Conservation (phyloP, 148 eudicot species). For the Heliosperma pusillum region DNA sequence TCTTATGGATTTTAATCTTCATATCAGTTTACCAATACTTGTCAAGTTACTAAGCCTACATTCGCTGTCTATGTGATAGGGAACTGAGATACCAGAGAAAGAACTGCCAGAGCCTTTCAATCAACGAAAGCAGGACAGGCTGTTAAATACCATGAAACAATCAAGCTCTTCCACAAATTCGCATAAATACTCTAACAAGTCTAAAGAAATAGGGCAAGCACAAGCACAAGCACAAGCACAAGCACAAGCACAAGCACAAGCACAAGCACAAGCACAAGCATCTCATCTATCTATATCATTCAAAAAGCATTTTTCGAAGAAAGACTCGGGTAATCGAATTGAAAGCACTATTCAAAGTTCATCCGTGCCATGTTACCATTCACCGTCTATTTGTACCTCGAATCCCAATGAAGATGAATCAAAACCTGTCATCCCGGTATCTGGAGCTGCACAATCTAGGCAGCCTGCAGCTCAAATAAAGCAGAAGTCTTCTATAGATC, state of each 20-base stretch:
- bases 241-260: constrained; percentile 35
- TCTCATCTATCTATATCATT: constrained; percentile 61
- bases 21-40: neutral
- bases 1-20: neutral
- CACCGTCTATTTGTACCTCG: neutral
- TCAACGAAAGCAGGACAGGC: constrained; percentile 25
- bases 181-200: neutral
- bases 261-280: constrained; percentile 36
- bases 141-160: constrained; percentile 9
- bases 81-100: constrained; percentile 65
- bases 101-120: constrained; percentile 68
- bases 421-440: neutral
- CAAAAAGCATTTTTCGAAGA: constrained; percentile 47
- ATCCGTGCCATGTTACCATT: neutral
- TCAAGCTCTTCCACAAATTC: constrained; percentile 12
- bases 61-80: constrained; percentile 37
- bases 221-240: constrained; percentile 44
- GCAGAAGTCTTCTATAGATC: constrained; percentile 4
- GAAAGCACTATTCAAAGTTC: constrained; percentile 17
- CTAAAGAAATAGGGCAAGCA: constrained; percentile 17
- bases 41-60: neutral
- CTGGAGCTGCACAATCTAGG: constrained; percentile 5
- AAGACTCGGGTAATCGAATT: constrained; percentile 12
- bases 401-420: neutral
- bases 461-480: constrained; percentile 35